Evolutionary conservation across 1,284 basidiomycete genomes (phyloP).

Genomic region (Grifola frondosa): DNA sequence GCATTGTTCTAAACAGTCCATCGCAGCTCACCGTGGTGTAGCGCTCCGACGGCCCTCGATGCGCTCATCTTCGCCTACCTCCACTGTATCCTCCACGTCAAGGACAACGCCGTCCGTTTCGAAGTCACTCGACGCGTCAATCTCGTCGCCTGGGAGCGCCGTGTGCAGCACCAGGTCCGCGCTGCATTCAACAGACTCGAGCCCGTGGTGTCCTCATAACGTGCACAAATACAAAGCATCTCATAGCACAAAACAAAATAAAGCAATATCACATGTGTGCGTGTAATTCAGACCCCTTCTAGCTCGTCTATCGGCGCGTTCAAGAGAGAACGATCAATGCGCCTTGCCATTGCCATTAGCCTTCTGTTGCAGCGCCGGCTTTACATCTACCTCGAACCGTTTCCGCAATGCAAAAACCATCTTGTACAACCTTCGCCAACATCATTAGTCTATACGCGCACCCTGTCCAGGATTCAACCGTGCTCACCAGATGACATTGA

Average conservation of each 20-base stretch:
- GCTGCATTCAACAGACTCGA: constrained; percentile 43
- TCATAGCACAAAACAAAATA: too few relatives aligned
- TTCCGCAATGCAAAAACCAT: constrained; percentile 62
- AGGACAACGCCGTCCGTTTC: constrained; percentile 49
- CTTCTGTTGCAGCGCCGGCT: too few relatives aligned
- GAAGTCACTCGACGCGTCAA: constrained; percentile 71
- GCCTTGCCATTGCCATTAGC: too few relatives aligned
- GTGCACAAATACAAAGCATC: too few relatives aligned
- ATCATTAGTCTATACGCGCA: neutral
- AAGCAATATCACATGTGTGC: too few relatives aligned
- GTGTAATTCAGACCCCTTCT: too few relatives aligned
- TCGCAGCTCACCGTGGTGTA: constrained; percentile 27
- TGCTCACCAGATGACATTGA: constrained; percentile 72
- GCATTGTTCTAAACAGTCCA: neutral
- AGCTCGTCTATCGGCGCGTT: too few relatives aligned
- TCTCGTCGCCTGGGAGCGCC: constrained; percentile 73
- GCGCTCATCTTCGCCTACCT: constrained; percentile 79
- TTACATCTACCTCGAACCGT: constrained; percentile 41
- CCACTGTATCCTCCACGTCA: constrained; percentile 57
- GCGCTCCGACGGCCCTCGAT: constrained; percentile 72
- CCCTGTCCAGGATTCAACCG: neutral
- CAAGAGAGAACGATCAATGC: too few relatives aligned
- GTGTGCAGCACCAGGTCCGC: constrained; percentile 59
- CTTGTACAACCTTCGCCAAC: constrained; percentile 55
- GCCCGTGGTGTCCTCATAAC: neutral